phyloP scores from a whole-genome alignment of 345 rosid genomes.

The Zanthoxylum bungeanum region DNA sequence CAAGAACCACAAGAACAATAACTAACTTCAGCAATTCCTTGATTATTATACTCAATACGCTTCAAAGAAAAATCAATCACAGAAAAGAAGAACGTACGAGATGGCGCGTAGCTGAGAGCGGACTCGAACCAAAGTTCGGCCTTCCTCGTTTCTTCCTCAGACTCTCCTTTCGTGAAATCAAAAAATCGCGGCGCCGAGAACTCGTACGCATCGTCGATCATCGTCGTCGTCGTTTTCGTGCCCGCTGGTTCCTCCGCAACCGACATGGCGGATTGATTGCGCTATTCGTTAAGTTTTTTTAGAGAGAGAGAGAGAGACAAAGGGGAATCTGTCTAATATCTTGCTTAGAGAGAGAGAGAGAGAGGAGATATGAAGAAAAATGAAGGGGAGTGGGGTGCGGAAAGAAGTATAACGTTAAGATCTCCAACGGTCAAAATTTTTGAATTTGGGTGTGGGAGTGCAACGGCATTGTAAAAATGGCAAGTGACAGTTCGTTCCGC shows the following conservation, averaged over 20 bases:
- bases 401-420: slow-evolving; percentile 27
- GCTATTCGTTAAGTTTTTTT: not conserved
- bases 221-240: slow-evolving; percentile 13
- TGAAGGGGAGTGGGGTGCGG: slow-evolving; percentile 2
- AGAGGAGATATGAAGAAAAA: not conserved
- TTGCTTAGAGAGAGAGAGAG: not conserved
- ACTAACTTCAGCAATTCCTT: too few relatives aligned
- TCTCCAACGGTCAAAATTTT: slow-evolving; percentile 65
- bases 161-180: slow-evolving; percentile 73
- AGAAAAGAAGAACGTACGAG: slow-evolving; percentile 56
- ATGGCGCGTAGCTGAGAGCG: slow-evolving; percentile 76
- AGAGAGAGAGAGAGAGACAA: not conserved
- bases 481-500: not conserved
- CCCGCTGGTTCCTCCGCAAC: slow-evolving; percentile 25
- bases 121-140: slow-evolving; percentile 92
- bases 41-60: too few relatives aligned
- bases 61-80: not conserved
- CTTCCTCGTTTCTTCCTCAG: slow-evolving; percentile 52
- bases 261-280: slow-evolving; percentile 15
- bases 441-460: slow-evolving; percentile 24
- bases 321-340: not conserved
- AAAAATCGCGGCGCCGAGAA: slow-evolving; percentile 87
- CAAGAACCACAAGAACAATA: too few relatives aligned
- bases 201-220: slow-evolving; percentile 73
- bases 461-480: slow-evolving; percentile 30